Evolutionary conservation across 2,329 filamentous ascomycete species (phyloP).

Genomic region (Penicillium sp.): DNA sequence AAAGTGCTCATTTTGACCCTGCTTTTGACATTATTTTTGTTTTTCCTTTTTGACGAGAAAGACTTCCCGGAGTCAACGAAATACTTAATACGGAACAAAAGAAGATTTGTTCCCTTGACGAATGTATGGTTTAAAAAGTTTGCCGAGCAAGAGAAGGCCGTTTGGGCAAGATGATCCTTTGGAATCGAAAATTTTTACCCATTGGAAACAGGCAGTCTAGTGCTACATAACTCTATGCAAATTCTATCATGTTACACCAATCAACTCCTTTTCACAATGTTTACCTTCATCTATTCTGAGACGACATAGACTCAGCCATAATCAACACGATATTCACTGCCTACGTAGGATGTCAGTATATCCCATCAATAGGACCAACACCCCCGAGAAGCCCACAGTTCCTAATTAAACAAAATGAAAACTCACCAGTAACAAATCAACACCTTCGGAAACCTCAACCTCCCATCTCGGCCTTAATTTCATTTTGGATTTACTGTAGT

Average conservation of each 20-base stretch:
- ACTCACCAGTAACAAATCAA: conserved; percentile 27
- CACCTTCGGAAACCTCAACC: conserved; percentile 24
- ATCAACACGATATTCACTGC: conserved; percentile 24
- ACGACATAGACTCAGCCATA: conserved; percentile 6
- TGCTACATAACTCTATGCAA: background rate
- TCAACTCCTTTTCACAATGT: background rate
- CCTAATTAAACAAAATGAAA: background rate
- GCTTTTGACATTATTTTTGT: conserved; percentile 1
- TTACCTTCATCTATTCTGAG: background rate
- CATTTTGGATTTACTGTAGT: conserved; percentile 11
- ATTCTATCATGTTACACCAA: background rate
- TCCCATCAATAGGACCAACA: background rate
- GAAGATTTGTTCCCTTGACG: conserved; percentile 11
- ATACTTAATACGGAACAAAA: conserved; percentile 13
- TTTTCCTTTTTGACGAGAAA: conserved; percentile 4
- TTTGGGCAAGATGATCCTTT: background rate
- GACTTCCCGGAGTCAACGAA: conserved; percentile 4
- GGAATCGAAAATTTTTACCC: conserved; percentile 1
- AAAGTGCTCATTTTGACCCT: background rate
- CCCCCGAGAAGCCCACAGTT: background rate
- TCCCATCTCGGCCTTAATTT: conserved; percentile 21
- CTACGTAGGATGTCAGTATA: conserved; percentile 4
- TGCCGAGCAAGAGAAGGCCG: background rate
- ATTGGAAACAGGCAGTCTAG: background rate
- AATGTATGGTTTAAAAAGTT: conserved; percentile 14